These are phyloP conservation scores for Rhizopogon vinicolor DNA, from an alignment of 768 basidiomycete species.

Conservation along the genomic window DNA sequence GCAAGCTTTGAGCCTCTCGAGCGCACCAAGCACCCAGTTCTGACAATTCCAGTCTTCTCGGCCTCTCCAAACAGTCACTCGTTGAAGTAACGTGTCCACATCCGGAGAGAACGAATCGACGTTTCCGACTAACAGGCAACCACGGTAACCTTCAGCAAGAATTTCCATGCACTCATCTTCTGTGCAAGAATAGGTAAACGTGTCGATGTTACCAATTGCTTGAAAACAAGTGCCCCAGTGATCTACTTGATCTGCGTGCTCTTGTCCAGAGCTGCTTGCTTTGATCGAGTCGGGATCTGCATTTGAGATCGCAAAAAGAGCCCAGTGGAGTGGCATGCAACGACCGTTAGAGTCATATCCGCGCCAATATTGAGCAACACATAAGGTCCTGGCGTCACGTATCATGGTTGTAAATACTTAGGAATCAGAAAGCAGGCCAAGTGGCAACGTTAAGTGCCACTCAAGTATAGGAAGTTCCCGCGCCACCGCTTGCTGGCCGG, in stretches of 20 bases:
- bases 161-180: conserved; percentile 28
- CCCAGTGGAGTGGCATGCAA: conserved; percentile 23
- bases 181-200: conserved; percentile 19
- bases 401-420: conserved; percentile 11
- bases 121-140: conserved; percentile 21
- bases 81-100: conserved; percentile 15
- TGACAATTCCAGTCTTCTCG: conserved; percentile 29
- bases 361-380: conserved; percentile 27
- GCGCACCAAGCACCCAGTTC: conserved; percentile 22
- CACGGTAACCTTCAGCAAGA: conserved; percentile 22
- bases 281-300: conserved; percentile 17
- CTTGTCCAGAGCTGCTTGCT: conserved; percentile 16
- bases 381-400: conserved; percentile 14
- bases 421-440: conserved; percentile 5
- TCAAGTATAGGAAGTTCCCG: conserved; percentile 16
- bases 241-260: conserved; percentile 18
- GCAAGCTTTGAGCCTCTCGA: conserved; percentile 18
- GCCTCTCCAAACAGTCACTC: conserved; percentile 18
- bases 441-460: neutral
- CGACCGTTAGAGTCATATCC: conserved; percentile 16
- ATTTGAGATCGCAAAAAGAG: conserved; percentile 23
- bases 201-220: conserved; percentile 24
- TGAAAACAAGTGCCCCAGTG: conserved; percentile 28
- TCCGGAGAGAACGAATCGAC: conserved; percentile 14
- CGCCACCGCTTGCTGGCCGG: conserved; percentile 20